phyloP scores from a whole-genome alignment of 176 grass and related monocot genomes.

The Metroxylon sagu region DNA sequence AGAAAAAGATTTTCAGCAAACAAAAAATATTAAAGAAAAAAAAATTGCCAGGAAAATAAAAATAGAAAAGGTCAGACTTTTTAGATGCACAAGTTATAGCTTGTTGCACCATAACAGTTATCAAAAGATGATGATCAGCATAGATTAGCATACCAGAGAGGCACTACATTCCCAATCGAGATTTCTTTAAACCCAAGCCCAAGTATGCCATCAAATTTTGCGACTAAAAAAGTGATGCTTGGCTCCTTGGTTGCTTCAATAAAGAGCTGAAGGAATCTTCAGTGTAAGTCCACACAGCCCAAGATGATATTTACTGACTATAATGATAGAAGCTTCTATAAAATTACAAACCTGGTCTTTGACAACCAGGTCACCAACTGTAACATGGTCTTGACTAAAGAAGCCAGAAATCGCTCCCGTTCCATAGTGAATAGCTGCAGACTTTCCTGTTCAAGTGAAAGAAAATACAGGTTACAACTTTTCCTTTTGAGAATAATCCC shows the following conservation, averaged over 20 bases:
- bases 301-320: neutral
- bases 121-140: neutral
- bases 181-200: conserved; percentile 87
- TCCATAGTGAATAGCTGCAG: conserved; percentile 55
- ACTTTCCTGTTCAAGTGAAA: conserved; percentile 42
- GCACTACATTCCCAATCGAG: conserved; percentile 36
- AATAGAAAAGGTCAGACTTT: too few relatives aligned
- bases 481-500: too few relatives aligned
- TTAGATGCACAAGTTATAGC: too few relatives aligned
- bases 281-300: conserved; percentile 13
- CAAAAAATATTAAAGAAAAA: too few relatives aligned
- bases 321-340: neutral
- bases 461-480: conserved; percentile 3
- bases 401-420: conserved; percentile 64
- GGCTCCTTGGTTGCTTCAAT: conserved; percentile 68
- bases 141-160: conserved; percentile 51
- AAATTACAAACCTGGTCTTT: conserved; percentile 53
- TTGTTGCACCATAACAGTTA: too few relatives aligned
- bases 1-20: too few relatives aligned
- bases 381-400: conserved; percentile 60
- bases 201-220: conserved; percentile 85
- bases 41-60: too few relatives aligned
- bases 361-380: conserved; percentile 58
- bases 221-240: conserved; percentile 53
- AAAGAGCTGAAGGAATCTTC: conserved; percentile 34